These are phyloP conservation scores for Tricholoma flavovirens DNA, from an alignment of 768 basidiomycete genomes.

Conservation along the genomic window DNA sequence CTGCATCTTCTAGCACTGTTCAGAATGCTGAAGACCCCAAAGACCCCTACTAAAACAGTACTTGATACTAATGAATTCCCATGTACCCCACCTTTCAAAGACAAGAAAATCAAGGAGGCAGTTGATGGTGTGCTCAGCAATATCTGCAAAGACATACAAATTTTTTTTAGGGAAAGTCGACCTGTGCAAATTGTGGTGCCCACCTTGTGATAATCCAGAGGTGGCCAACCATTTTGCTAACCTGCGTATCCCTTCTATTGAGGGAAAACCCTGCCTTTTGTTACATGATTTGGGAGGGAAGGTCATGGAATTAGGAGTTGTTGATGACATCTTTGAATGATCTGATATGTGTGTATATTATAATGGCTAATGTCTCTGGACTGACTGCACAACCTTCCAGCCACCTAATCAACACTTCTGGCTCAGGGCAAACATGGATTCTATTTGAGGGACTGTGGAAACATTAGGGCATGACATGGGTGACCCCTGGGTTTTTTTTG, in stretches of 20 bases:
- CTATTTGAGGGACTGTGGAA: not conserved
- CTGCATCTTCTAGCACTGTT: not conserved
- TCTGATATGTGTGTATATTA: not conserved
- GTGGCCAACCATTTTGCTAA: not conserved
- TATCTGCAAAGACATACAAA: not conserved
- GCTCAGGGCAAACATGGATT: not conserved
- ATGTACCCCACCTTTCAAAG: not conserved
- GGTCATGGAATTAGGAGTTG: not conserved
- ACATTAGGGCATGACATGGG: too few relatives aligned
- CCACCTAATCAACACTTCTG: not conserved
- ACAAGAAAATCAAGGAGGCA: not conserved
- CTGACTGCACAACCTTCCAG: not conserved
- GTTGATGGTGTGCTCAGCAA: too few relatives aligned
- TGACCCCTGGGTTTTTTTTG: too few relatives aligned
- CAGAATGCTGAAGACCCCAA: not conserved
- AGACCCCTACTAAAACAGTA: not conserved
- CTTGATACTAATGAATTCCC: not conserved
- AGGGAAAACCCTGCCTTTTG: not conserved
- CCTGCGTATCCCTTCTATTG: not conserved
- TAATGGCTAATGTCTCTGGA: not conserved
- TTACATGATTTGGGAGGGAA: not conserved
- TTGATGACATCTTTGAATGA: not conserved
- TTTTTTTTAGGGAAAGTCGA: not conserved
- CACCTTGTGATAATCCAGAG: not conserved
- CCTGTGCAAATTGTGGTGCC: not conserved